Evolutionary conservation across 192 early-diverging fungal species (phyloP).

Genomic region (Diversispora epigaea): DNA sequence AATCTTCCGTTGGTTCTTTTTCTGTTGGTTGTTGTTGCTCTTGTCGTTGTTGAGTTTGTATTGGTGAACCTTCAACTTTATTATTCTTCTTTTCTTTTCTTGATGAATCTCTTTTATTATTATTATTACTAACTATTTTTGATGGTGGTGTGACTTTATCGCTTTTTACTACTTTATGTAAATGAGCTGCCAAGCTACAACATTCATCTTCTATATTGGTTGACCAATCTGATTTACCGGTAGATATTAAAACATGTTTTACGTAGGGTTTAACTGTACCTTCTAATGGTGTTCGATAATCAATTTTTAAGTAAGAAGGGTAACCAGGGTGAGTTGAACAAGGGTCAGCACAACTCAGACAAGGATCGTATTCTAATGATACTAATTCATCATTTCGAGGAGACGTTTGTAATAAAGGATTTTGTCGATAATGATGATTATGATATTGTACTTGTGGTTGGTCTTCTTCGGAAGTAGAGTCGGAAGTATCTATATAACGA

Average conservation of each 20-base stretch:
- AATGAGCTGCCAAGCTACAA: constrained; percentile 42
- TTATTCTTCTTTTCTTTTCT: constrained; percentile 12
- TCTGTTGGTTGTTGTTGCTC: not conserved
- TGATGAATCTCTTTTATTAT: not conserved
- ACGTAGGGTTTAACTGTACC: constrained; percentile 54
- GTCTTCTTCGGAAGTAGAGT: too few species aligned
- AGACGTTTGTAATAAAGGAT: too few species aligned
- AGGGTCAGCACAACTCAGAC: constrained; percentile 44
- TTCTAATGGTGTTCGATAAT: constrained; percentile 43
- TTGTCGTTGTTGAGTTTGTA: constrained; percentile 11
- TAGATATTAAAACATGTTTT: constrained; percentile 58
- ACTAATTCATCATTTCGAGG: too few species aligned
- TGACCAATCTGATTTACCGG: constrained; percentile 52
- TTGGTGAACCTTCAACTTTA: not conserved
- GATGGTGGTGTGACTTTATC: constrained; percentile 5
- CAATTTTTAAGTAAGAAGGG: constrained; percentile 55
- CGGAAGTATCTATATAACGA: too few species aligned
- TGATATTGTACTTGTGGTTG: too few species aligned
- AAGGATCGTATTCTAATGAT: constrained; percentile 37
- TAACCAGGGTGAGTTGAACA: constrained; percentile 48
- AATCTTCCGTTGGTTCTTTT: not conserved
- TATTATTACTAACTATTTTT: not conserved
- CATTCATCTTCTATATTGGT: constrained; percentile 52
- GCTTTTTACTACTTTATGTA: constrained; percentile 39
- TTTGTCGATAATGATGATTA: too few species aligned